Evolutionary conservation across 768 basidiomycete species (phyloP), one percentile per base, ranked within the genome.

Genomic region (Agaricus bisporus): DNA sequence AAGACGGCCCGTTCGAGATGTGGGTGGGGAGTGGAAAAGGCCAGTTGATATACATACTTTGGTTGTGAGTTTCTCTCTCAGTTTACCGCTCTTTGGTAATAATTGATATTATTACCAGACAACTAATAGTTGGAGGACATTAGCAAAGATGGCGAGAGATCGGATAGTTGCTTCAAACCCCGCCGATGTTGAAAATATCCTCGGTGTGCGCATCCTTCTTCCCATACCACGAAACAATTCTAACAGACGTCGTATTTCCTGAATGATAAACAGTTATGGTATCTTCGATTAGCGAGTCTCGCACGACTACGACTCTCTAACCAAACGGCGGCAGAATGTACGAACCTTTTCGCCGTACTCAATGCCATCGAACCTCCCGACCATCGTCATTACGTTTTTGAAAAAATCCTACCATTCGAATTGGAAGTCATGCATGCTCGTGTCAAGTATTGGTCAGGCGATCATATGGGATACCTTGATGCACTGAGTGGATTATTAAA

Each of bases 121-220:
- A 85, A 83, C 86, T 38, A 92, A 93, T 61, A 89, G 85, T 63
- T 93, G 91, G 91, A 77, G 91, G 49, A 81, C 90, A 1, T 63
- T 92, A 51, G 90, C 90, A n/a, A 78, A 73, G 58, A 89, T 91
- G 86, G 88, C 90, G 32, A 78, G 86, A 63, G 90, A 92, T 65
- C 75, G 82, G 29, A 79, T 92, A 50, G 82, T 91, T 18, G 73
- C 76, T 15, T 73, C 86, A 47, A 77, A 86, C 58, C 87, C 90
- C 0, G 82, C 82, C 58, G 85, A 91, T 52, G 58, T 90, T 44
- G 63, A 64, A 8, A 73, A 78, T 55, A 78, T 91, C 53, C 73
- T 92, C 28, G 81, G 79, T 43, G 89, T 89, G 67, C 73, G 86
- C 68, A 41, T 14, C 8, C 14, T 7, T 25, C 22, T 41, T 6